Evolutionary conservation across 2,329 filamentous ascomycete species (phyloP), one percentile per base, ranked within the genome.

Genomic region (Fusarium camptoceras): DNA sequence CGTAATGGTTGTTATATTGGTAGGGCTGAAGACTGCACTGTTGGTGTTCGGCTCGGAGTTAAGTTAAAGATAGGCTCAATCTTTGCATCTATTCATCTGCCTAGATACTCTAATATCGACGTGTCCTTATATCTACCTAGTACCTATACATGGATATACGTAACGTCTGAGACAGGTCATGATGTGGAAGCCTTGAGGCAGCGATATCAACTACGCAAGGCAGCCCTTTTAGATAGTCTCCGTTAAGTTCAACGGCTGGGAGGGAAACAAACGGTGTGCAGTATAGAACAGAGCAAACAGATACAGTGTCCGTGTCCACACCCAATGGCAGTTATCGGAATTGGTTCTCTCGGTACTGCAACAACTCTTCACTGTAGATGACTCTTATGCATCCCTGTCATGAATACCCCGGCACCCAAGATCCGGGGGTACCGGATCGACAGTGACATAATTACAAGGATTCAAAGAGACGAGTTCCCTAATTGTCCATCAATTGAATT

Each of bases 131-230:
- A 42, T 39, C 16, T 14, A 42, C 41, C 30, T 31, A n/a, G n/a
- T n/a, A 31, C 30, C 24, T 49, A 44, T 37, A 39, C 34, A 55
- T 49, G 53, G 54, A 51, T 44, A 34, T 51, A 63, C 59, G 59
- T 59, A 61, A 47, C 31, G 16, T 24, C 43, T 15, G 12, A 47
- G 53, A 59, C 61, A 42, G 22, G 53, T 5, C 37, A 66, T 54
- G 20, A 55, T 48, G 28, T 54, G 64, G 68, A 71, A 68, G 68
- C 50, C 68, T 58, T 41, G 55, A 72, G 68, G 68, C 68, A 71
- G 44, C 65, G n/a, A 64, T 41, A 58, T 44, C 12, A 5, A 43
- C 39, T 39, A 66, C 55, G 60, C 64, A 66, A 70, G 67, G 46
- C 55, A 59, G 46, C 64, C 51, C 25, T 70, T 25, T 57, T 31